Evolutionary conservation across 2,329 filamentous ascomycete genomes (phyloP).

Genomic region (Botrytis cinerea): DNA sequence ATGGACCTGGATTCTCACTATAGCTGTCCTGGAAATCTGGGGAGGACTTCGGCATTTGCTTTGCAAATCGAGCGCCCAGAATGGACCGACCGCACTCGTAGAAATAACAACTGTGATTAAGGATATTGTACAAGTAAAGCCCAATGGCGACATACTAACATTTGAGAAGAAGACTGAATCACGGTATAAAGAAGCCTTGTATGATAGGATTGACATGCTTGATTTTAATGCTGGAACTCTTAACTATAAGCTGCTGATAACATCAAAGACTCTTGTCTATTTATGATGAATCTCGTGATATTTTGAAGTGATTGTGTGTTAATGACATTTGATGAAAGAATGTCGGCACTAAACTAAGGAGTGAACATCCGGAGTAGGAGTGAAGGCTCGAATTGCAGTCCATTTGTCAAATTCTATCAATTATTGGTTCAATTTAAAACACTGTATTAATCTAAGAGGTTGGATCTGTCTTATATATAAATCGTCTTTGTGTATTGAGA

Average conservation of each 20-base stretch:
- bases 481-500: not conserved
- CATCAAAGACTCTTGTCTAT: not conserved
- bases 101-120: not conserved
- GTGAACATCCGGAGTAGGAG: no score
- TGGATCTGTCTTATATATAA: not conserved
- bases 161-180: not conserved
- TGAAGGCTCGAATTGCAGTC: not conserved
- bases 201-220: not conserved
- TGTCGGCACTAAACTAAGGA: no score
- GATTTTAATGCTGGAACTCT: not conserved
- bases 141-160: not conserved
- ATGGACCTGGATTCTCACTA: no score
- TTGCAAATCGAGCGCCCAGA: not conserved
- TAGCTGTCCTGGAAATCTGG: no score
- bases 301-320: not conserved
- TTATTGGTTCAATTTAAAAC: not conserved
- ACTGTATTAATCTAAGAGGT: not conserved
- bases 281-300: not conserved
- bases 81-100: not conserved
- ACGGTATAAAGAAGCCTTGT: not conserved
- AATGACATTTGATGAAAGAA: no score
- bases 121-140: not conserved
- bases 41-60: not conserved
- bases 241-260: not conserved
- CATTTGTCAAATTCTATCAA: not conserved